Conservation (phyloP, 2,329 filamentous ascomycete genomes). For the Aschersonia sp. region DNA sequence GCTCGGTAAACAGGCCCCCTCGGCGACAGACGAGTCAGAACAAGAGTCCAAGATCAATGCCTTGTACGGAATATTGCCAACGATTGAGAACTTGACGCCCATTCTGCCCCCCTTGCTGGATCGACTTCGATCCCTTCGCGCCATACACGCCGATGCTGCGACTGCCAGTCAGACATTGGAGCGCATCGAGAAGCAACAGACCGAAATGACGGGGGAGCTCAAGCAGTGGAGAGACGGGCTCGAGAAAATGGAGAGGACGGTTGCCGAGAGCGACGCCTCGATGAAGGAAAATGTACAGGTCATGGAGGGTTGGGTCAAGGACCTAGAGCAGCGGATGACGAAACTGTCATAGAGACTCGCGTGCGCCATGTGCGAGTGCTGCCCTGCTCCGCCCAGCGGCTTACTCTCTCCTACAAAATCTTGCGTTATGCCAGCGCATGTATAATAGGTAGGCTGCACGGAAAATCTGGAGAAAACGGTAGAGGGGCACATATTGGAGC, state of each 20-base stretch:
- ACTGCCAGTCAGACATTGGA: constrained; percentile 65
- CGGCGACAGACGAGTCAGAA: constrained; percentile 42
- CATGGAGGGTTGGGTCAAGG: constrained; percentile 82
- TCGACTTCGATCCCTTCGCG: constrained; percentile 66
- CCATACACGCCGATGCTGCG: constrained; percentile 77
- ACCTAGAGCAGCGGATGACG: constrained; percentile 63
- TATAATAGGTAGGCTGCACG: too few species aligned
- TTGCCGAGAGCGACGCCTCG: constrained; percentile 52
- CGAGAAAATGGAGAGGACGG: constrained; percentile 60
- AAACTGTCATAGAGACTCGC: constrained; percentile 27
- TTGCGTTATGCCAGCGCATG: too few species aligned
- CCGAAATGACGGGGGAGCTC: constrained; percentile 71
- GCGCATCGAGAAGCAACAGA: constrained; percentile 64
- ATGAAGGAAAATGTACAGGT: constrained; percentile 69
- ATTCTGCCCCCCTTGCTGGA: constrained; percentile 76
- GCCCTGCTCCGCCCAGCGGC: too few species aligned
- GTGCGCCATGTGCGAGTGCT: background rate
- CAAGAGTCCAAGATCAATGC: constrained; percentile 80
- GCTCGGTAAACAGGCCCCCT: constrained; percentile 29
- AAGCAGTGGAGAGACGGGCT: constrained; percentile 74
- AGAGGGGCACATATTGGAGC: too few species aligned
- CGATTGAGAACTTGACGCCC: constrained; percentile 74
- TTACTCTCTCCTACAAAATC: too few species aligned
- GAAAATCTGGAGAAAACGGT: too few species aligned
- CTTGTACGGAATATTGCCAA: constrained; percentile 75